Evolutionary conservation across 2,329 filamentous ascomycete genomes (phyloP).

Genomic region (Ilyonectria sp.): DNA sequence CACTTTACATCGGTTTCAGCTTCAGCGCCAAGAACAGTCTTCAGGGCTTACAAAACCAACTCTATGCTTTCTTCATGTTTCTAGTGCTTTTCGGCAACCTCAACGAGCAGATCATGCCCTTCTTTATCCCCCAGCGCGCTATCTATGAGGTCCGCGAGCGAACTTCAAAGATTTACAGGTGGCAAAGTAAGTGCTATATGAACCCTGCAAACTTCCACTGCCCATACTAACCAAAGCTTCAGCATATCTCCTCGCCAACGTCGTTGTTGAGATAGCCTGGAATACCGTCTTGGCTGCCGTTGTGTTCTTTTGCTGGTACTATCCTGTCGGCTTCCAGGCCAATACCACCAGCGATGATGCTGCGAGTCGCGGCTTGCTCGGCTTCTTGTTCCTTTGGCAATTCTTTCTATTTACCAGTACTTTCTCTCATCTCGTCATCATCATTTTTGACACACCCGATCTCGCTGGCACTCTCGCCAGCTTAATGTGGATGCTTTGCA

Average conservation of each 20-base stretch:
- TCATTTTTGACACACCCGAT: slow-evolving; percentile 66
- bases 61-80: slow-evolving; percentile 88
- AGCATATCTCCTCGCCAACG: slow-evolving; percentile 71
- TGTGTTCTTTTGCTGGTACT: slow-evolving; percentile 75
- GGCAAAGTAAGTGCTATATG: slow-evolving; percentile 19
- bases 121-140: slow-evolving; percentile 84
- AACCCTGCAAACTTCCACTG: not conserved
- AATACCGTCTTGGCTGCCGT: slow-evolving; percentile 71
- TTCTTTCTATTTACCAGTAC: slow-evolving; percentile 77
- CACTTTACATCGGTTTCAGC: slow-evolving; percentile 76
- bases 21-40: slow-evolving; percentile 72
- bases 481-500: slow-evolving; percentile 71
- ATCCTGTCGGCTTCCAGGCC: slow-evolving; percentile 73
- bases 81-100: slow-evolving; percentile 81
- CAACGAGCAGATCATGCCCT: slow-evolving; percentile 85
- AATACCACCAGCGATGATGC: slow-evolving; percentile 65
- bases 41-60: slow-evolving; percentile 83
- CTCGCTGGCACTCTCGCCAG: slow-evolving; percentile 76
- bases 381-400: slow-evolving; percentile 73
- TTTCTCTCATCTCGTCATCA: slow-evolving; percentile 75
- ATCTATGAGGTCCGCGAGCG: slow-evolving; percentile 89
- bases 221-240: not conserved
- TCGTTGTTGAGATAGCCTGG: slow-evolving; percentile 75
- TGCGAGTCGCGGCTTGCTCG: slow-evolving; percentile 66
- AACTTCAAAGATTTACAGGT: slow-evolving; percentile 81